Conservation (phyloP, 805 yeast genomes). For the Saccharomycodes ludwigii region DNA sequence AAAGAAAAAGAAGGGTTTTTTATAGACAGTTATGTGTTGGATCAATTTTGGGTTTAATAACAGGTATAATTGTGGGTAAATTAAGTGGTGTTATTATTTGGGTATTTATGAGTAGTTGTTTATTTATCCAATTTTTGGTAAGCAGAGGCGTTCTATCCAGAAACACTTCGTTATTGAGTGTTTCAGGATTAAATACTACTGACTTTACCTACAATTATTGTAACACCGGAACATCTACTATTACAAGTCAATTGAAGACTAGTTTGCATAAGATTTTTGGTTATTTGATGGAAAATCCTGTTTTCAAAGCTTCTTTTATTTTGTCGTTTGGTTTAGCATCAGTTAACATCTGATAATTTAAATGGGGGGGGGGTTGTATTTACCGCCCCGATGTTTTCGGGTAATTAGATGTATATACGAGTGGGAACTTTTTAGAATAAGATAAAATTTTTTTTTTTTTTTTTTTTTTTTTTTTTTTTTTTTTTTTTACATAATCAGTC, state of each 20-base stretch:
- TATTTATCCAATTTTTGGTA: slow-evolving; percentile 16
- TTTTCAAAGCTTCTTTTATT: slow-evolving; percentile 16
- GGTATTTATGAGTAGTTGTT: slow-evolving; percentile 11
- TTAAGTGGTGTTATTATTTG: slow-evolving; percentile 16
- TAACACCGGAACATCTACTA: too few relatives aligned
- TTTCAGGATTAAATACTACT: too few relatives aligned
- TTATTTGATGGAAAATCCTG: slow-evolving; percentile 13
- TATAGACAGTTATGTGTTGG: slow-evolving; percentile 19
- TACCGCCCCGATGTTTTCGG: too few relatives aligned
- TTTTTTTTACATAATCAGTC: too few relatives aligned
- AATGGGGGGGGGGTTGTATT: too few relatives aligned
- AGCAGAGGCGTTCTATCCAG: slow-evolving; percentile 15
- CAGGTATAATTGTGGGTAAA: slow-evolving; percentile 19
- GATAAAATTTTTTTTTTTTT: too few relatives aligned
- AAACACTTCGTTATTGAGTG: slow-evolving; percentile 10
- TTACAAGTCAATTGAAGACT: too few relatives aligned
- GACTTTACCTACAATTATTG: too few relatives aligned
- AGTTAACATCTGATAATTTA: slow-evolving; percentile 14
- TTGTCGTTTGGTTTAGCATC: slow-evolving; percentile 16
- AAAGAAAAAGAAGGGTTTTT: slow-evolving; percentile 6
- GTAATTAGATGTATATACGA: too few relatives aligned
- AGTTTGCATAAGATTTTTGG: slow-evolving; percentile 9
- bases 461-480: too few relatives aligned
- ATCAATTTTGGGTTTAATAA: slow-evolving; percentile 16
- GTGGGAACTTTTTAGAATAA: too few relatives aligned